These are phyloP conservation scores for Cubamyces lactineus DNA, from an alignment of 768 basidiomycete species.

Conservation along the genomic window DNA sequence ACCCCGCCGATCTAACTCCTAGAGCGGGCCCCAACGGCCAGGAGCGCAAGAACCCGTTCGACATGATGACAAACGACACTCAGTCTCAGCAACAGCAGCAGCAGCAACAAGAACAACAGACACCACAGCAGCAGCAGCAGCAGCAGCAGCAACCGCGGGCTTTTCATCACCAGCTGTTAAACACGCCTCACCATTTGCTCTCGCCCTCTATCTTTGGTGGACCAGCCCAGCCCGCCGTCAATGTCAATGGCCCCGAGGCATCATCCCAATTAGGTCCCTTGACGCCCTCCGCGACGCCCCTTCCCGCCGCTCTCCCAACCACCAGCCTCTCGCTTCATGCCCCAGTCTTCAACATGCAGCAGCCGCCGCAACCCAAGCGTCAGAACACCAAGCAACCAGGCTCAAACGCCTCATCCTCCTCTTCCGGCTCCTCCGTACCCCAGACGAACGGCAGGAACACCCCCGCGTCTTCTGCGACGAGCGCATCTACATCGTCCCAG, in stretches of 20 bases:
- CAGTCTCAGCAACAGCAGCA: slow-evolving; percentile 27
- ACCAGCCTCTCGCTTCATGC: slow-evolving; percentile 79
- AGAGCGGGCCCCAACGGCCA: slow-evolving; percentile 46
- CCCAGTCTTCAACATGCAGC: slow-evolving; percentile 81
- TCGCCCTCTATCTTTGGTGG: slow-evolving; percentile 30
- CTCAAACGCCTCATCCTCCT: slow-evolving; percentile 27
- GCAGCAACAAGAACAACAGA: slow-evolving; percentile 37
- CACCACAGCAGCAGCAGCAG: slow-evolving; percentile 15
- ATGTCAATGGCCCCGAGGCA: slow-evolving; percentile 47
- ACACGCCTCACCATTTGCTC: slow-evolving; percentile 22
- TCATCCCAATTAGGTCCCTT: slow-evolving; percentile 44
- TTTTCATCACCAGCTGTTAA: slow-evolving; percentile 13
- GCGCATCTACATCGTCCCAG: slow-evolving; percentile 22
- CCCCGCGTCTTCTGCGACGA: slow-evolving; percentile 32
- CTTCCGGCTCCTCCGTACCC: slow-evolving; percentile 33
- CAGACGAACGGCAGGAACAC: slow-evolving; percentile 17
- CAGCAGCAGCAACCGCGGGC: slow-evolving; percentile 22
- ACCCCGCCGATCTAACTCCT: slow-evolving; percentile 53
- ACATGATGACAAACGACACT: slow-evolving; percentile 43
- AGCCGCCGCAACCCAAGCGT: slow-evolving; percentile 51
- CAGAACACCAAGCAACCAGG: slow-evolving; percentile 35
- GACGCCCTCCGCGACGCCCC: slow-evolving; percentile 36
- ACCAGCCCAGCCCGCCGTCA: slow-evolving; percentile 43
- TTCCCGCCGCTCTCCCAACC: slow-evolving; percentile 53
- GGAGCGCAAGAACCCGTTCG: slow-evolving; percentile 66